Base-by-base conservation (phyloP, 1,284 basidiomycete species). In the Fomes fomentarius region DNA sequence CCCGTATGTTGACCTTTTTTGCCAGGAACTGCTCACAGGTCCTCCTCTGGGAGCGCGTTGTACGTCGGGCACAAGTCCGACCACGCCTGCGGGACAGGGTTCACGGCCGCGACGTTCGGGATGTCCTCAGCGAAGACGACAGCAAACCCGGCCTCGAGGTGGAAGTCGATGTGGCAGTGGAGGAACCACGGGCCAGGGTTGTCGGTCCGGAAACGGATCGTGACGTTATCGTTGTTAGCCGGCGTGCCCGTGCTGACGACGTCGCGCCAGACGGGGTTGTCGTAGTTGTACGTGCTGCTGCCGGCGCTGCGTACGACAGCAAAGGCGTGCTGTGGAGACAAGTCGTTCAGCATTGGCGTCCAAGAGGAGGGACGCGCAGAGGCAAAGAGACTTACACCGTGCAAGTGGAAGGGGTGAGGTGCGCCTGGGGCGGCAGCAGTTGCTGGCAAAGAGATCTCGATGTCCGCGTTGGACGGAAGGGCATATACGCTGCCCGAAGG, bases 371-470 rank as follows among this genome's bases (percentile, higher is more conserved):
- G 24, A 43, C 28, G 21, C 22, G 7, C 11, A 15, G 1, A 4
- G 4, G 24, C 4, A n/a, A 15, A 11, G 10, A 25, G 8, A 57
- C 67, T 41, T 64, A 72, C 71, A 11, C 74, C 74, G 56, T 76
- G 74, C 44, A 76, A 53, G 61, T 76, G 74, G 61, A 76, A 66
- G n/a, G 74, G 74, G 49, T 76, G 74, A 62, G 65, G 66, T 10
- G 64, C 64, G 21, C 70, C 69, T 15, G 61, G 58, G 4, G 58
- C 66, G n/a, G 58, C 58, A 12, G 56, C 60, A 10, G 62, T 61
- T 0, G 63, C 70, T 22, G 71, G 67, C 34, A 76, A 60, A 2
- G 66, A 63, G 24, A 76, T 37, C 51, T 76, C 72, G 24, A 76
- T 71, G 6, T 66, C 63, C 41, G 68, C 63, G 51, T 74, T 63